Base-by-base conservation (phyloP, 192 early-diverging fungal genomes). In the Podila epicladia region DNA sequence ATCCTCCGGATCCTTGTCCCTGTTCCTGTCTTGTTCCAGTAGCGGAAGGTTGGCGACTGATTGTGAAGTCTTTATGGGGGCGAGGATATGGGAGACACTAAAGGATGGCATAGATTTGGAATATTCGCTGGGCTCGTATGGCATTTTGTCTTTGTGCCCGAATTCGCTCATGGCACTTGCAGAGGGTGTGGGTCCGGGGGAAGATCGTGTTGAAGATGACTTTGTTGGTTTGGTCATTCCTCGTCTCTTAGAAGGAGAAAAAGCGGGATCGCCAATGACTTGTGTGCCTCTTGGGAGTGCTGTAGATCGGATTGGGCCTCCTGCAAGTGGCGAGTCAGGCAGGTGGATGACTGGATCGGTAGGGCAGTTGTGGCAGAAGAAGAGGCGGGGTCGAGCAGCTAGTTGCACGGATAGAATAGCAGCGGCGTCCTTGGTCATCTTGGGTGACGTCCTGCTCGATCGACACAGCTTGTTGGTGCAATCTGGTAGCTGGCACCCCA, bases 381-480 rank as follows among this genome's bases (percentile, higher is more conserved):
- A 80, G 29, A 80, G 51, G 12, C 71, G 77, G 6, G 77, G 77
- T 31, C 77, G 37, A 0, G 77, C 65, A 0, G 77, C 77, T 26
- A 80, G 71, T 20, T 80, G 77, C 20, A 80, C 48, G 26, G 77
- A 59, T 29, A 80, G 71, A 9, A 80, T 73, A 5, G 77, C 77
- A 1, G 71, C 71, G 19, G 77, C 77, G 64, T 80, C 77, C 48
- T 72, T 73, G 28, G 77, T 72, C 77, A 80, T 80, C 55, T 65
- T 72, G 32, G 77, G 77, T 2, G 77, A 65, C 6, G n/a, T 29
- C 22, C 35, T 55, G 48, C 71, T 58, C 41, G 77, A 72, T 58
- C 71, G 65, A 63, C 77, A 80, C 13, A 80, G 62, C 32, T 60
- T 50, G 49, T 80, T 73, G 20, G 66, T 53, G 33, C 77, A 80